phyloP scores from a whole-genome alignment of 2,329 filamentous ascomycete species.

The Xylariaceae sp. region DNA sequence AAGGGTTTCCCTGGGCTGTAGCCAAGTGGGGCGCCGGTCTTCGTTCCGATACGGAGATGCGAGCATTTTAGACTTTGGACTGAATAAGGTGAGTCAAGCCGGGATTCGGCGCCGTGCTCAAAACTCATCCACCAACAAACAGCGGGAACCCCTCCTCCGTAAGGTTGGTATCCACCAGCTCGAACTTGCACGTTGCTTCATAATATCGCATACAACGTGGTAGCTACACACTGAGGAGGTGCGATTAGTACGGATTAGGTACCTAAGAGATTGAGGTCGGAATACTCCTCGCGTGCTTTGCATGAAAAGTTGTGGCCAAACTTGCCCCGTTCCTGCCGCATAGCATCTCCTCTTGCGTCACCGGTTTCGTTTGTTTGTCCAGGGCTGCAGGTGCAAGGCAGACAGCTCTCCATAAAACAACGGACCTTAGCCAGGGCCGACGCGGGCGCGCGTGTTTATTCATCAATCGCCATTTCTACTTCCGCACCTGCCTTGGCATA shows the following conservation, averaged over 20 bases:
- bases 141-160: background rate
- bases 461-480: background rate
- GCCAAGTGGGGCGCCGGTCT: background rate
- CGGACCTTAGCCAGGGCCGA: too few relatives aligned
- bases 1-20: background rate
- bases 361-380: too few relatives aligned
- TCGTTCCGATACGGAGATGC: background rate
- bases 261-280: too few relatives aligned
- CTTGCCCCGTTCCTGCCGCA: too few relatives aligned
- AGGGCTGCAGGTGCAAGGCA: background rate
- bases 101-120: constrained; percentile 1
- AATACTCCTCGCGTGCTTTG: too few relatives aligned
- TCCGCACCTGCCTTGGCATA: background rate
- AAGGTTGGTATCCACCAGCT: background rate
- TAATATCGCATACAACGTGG: too few relatives aligned
- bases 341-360: too few relatives aligned
- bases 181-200: too few relatives aligned
- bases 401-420: background rate
- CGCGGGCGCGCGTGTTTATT: background rate
- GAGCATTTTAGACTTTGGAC: background rate
- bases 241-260: too few relatives aligned
- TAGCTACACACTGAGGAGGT: too few relatives aligned
- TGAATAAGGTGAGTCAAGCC: background rate
- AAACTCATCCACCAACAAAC: background rate
- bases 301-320: too few relatives aligned